Evolutionary conservation across 2,329 filamentous ascomycete genomes (phyloP), one percentile per base, ranked within the genome.

Genomic region (Aaosphaeria arxii): DNA sequence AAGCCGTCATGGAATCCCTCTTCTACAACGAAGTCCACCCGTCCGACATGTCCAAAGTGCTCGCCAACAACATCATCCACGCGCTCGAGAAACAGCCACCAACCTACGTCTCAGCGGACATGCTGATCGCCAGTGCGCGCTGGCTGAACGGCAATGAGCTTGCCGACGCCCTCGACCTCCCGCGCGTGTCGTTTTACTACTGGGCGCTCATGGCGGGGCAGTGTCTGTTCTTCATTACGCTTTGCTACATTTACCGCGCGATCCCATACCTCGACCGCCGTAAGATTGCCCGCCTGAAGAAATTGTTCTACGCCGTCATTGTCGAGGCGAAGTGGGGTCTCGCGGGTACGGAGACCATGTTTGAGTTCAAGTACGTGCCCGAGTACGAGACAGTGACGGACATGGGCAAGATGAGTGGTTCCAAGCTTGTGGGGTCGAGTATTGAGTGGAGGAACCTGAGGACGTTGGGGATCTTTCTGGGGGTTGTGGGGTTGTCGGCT

Each of bases 1-100:
- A 78, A 54, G 73, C 74, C 2, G 78, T 84, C 60, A 85, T 90
- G 81, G 87, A 91, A 56, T 81, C 80, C 0, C 71, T 91, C 1
- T 66, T 89, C 13, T 70, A 81, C 30, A 77, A 84, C 30, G 88
- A 91, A 65, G 77, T 91, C 17, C 63, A 79, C 29, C 88, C 88
- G 0, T 84, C 81, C 0, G 70, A 77, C 1, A 86, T 79, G 17
- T 85, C 81, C 0, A 77, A 77, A 41, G 74, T 85, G 5, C 75
- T 92, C 29, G 86, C 86, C 3, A 86, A 87, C 66, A 92, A 91
- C 62, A 86, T 91, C 59, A 84, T 92, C 56, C 77, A 81, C 4
- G 80, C 81, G 3, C 74, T 91, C n/a, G 77, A 85, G 56, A 75
- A 78, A 43, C 80, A 82, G 38, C 81, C 87, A 0, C 88, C 88